Evolutionary conservation across 257 asterid species (phyloP), one percentile per base, ranked within the genome.

Genomic region (Solanum habrochaites): DNA sequence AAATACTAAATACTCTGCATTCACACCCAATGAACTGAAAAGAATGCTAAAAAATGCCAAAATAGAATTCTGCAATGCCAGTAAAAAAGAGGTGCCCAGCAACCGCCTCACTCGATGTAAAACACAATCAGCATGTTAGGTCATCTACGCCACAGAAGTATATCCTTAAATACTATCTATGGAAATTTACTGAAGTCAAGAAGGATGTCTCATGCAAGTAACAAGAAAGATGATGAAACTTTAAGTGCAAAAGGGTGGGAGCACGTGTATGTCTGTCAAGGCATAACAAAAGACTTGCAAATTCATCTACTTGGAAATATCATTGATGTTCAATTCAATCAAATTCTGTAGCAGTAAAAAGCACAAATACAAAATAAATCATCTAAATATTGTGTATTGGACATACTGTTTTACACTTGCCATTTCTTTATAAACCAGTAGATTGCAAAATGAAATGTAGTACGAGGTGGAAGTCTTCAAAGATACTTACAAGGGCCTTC

Each of bases 351-450:
- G 58, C 40, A 43, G 64, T 15, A 43, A 4, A 35, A 25, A 15
- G 15, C 20, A 77, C 35, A 77, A 7, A 77, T 42, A 25, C 83
- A 42, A 77, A 77, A n/a, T 85, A 81, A 85, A 86, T 74, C 87
- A 83, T 70, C 83, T 86, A 29, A 86, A 86, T 87, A 86, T 1
- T 43, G 64, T 85, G 87, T 83, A 91, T 86, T 85, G 89, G 86
- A 86, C 64, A 86, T 89, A 91, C 72, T 80, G 85, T 86, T 89
- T 37, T 37, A 37, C 39, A 37, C 6, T 37, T 82, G 85, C 75
- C 91, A 83, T 87, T 49, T 88, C 35, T 85, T 56, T 83, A 70
- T 69, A 56, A 82, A 83, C 43, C 70, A 39, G 71, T 66, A 85
- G 86, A 83, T 83, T 39, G 67, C 40, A 78, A 75, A 56, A 88